Evolutionary conservation across 257 asterid species (phyloP).

Genomic region (Solanum bulbocastanum): DNA sequence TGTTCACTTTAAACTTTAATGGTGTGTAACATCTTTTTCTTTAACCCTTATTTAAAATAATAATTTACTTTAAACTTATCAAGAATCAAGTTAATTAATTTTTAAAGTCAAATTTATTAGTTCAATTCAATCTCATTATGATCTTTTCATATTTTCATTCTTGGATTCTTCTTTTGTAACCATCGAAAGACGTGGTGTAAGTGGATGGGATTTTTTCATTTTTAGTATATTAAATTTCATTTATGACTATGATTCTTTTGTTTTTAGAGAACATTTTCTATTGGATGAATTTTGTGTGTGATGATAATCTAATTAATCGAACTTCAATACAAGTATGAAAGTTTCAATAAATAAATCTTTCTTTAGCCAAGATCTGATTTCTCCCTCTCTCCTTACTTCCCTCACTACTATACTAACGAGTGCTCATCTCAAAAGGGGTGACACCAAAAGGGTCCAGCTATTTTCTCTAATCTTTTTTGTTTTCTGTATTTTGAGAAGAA

Average conservation of each 20-base stretch:
- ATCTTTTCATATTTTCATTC: not conserved
- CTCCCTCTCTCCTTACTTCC: not conserved
- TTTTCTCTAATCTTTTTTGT: not conserved
- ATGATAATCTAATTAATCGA: too few species aligned
- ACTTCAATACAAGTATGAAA: fast-evolving
- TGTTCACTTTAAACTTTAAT: not conserved
- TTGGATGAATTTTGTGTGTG: fast-evolving
- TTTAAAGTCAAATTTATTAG: too few species aligned
- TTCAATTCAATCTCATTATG: not conserved
- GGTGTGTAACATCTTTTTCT: not conserved
- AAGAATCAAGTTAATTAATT: too few species aligned
- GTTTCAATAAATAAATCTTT: not conserved
- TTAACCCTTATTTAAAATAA: too few species aligned
- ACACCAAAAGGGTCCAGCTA: not conserved
- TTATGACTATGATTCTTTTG: too few species aligned
- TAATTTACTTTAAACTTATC: too few species aligned
- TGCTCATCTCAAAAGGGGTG: not conserved
- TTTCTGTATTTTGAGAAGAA: not conserved
- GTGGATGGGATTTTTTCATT: too few species aligned
- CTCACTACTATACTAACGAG: not conserved
- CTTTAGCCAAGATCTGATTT: not conserved
- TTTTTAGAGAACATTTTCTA: too few species aligned
- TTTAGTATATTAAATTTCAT: too few species aligned
- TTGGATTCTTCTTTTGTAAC: not conserved
- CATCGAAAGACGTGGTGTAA: too few species aligned